Evolutionary conservation across 2,329 filamentous ascomycete genomes (phyloP).

Genomic region (Alternaria triticimaculans): DNA sequence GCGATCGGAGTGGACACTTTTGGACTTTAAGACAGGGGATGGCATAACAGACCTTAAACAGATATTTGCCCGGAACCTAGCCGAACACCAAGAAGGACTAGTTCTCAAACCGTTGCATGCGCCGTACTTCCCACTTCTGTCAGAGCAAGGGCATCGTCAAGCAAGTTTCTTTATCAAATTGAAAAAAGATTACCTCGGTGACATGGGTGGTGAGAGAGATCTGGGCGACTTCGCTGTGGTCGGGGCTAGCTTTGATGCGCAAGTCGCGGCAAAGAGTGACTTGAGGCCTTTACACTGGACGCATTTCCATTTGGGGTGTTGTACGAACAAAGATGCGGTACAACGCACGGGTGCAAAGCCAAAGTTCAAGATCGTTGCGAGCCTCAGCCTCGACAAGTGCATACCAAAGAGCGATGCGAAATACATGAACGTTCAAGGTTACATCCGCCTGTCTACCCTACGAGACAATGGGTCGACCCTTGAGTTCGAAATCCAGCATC

Average conservation of each 20-base stretch:
- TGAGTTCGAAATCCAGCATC: slow-evolving; percentile 31
- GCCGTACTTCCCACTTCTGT: slow-evolving; percentile 68
- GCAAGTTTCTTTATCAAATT: slow-evolving; percentile 73
- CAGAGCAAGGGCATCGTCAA: slow-evolving; percentile 30
- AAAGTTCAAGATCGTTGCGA: slow-evolving; percentile 70
- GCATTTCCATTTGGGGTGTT: slow-evolving; percentile 79
- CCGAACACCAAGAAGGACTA: slow-evolving; percentile 74
- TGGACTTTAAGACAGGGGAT: slow-evolving; percentile 65
- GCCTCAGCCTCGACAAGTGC: slow-evolving; percentile 53
- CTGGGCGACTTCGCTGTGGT: slow-evolving; percentile 79
- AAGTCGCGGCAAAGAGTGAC: slow-evolving; percentile 63
- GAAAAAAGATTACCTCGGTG: slow-evolving; percentile 85
- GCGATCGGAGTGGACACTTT: slow-evolving; percentile 68
- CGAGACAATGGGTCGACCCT: slow-evolving; percentile 24
- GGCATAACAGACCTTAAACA: slow-evolving; percentile 44
- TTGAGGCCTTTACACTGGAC: slow-evolving; percentile 72
- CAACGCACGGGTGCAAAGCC: slow-evolving; percentile 60
- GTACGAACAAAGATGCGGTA: slow-evolving; percentile 70
- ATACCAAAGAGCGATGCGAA: slow-evolving; percentile 55
- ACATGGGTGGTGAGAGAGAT: slow-evolving; percentile 72
- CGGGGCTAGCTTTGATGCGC: slow-evolving; percentile 73
- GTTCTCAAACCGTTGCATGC: slow-evolving; percentile 78
- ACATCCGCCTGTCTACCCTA: slow-evolving; percentile 44
- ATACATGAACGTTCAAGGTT: slow-evolving; percentile 52
- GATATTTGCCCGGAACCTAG: slow-evolving; percentile 70